phyloP scores from a whole-genome alignment of 768 basidiomycete species.

The Psilocybe subaeruginosa region DNA sequence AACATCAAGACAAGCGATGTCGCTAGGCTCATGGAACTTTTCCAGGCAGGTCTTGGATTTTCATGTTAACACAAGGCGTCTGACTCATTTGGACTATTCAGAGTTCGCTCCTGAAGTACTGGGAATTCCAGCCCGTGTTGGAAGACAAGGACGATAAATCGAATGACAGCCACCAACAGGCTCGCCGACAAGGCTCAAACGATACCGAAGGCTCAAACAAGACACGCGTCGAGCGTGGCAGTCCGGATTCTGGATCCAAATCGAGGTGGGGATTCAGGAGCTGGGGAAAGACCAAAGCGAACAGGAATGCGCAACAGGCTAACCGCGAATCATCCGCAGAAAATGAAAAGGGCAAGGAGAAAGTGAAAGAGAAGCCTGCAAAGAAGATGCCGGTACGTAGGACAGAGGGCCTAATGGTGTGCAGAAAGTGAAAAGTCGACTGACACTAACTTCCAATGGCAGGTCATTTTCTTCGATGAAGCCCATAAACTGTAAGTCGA shows the following conservation, averaged over 20 bases:
- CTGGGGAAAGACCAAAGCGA: slow-evolving; percentile 31
- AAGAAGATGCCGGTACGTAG: slow-evolving; percentile 72
- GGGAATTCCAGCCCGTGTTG: slow-evolving; percentile 60
- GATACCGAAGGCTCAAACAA: slow-evolving; percentile 40
- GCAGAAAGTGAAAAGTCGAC: too few species aligned
- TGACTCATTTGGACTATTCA: slow-evolving; percentile 22
- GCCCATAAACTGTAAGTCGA: slow-evolving; percentile 74
- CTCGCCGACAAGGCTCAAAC: slow-evolving; percentile 31
- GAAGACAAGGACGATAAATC: slow-evolving; percentile 27
- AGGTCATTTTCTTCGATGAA: slow-evolving; percentile 81
- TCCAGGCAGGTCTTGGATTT: slow-evolving; percentile 52
- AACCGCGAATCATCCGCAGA: slow-evolving; percentile 4
- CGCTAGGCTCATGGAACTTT: slow-evolving; percentile 82
- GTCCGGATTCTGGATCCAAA: slow-evolving; percentile 27
- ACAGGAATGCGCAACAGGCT: slow-evolving; percentile 8
- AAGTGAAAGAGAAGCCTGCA: slow-evolving; percentile 33
- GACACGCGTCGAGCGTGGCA: slow-evolving; percentile 41
- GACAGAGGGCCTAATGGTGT: background rate
- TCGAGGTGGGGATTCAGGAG: slow-evolving; percentile 35
- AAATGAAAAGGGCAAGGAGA: slow-evolving; percentile 20
- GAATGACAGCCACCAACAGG: slow-evolving; percentile 18
- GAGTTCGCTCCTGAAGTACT: slow-evolving; percentile 74
- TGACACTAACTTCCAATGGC: too few species aligned
- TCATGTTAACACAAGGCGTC: background rate
- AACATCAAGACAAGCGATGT: slow-evolving; percentile 76